Evolutionary conservation across 2,329 filamentous ascomycete genomes (phyloP).

Genomic region (Atkinsonella hypoxylon): DNA sequence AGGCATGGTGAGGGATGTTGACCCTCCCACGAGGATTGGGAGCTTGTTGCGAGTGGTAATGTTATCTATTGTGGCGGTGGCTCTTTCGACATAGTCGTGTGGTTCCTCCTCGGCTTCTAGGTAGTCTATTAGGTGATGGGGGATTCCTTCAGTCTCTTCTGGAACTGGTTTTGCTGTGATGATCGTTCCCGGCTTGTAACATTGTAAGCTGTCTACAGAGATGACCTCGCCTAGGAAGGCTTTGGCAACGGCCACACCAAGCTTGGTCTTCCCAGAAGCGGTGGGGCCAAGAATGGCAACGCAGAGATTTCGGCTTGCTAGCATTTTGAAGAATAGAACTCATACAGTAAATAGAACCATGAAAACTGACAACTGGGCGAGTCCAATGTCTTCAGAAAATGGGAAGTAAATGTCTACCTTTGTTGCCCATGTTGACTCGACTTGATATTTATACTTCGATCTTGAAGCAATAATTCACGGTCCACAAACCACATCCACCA

Average conservation of each 20-base stretch:
- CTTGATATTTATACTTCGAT: background rate
- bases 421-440: background rate
- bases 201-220: conserved; percentile 3
- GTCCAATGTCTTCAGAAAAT: background rate
- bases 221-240: conserved; percentile 1
- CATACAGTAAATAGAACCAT: background rate
- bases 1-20: conserved; percentile 1
- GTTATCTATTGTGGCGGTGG: background rate
- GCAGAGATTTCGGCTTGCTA: background rate
- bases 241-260: conserved; percentile 2
- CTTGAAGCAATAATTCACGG: no score
- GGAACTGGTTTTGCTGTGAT: background rate
- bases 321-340: background rate
- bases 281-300: conserved; percentile 2
- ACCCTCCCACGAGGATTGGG: conserved; percentile 1
- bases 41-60: background rate
- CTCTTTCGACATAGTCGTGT: background rate
- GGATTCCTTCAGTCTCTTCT: background rate
- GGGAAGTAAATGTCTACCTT: background rate
- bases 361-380: background rate
- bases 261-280: conserved; percentile 2
- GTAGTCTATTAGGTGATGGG: conserved; percentile 1
- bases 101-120: conserved; percentile 2
- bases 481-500: no score
- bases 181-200: background rate